These are phyloP conservation scores for Dissoconium aciculare DNA, from an alignment of 2,329 filamentous ascomycete genomes.

Conservation along the genomic window DNA sequence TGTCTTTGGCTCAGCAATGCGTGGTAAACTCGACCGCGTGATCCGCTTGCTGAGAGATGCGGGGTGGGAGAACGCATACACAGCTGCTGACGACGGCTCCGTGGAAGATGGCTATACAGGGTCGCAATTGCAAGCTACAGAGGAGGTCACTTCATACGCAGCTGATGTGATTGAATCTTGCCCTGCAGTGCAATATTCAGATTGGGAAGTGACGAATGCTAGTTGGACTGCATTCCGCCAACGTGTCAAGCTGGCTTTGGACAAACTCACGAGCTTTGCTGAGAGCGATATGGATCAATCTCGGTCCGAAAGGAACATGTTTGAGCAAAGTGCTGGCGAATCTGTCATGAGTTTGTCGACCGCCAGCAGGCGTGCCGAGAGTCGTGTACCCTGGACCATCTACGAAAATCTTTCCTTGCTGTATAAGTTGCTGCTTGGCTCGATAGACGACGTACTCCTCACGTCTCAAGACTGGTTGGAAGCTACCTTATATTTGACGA, in stretches of 20 bases:
- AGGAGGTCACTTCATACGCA: constrained; percentile 54
- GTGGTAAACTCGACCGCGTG: constrained; percentile 56
- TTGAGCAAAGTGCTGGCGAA: constrained; percentile 9
- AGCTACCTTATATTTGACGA: constrained; percentile 64
- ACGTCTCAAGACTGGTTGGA: constrained; percentile 85
- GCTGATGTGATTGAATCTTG: constrained; percentile 57
- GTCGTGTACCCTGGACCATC: constrained; percentile 75
- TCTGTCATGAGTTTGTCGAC: constrained; percentile 47
- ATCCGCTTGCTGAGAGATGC: constrained; percentile 56
- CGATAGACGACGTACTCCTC: constrained; percentile 57
- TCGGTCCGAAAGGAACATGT: constrained; percentile 20
- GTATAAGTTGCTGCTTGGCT: constrained; percentile 68
- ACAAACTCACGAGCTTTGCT: constrained; percentile 60
- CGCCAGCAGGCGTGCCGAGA: constrained; percentile 60
- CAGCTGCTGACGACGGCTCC: constrained; percentile 41
- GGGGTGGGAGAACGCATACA: constrained; percentile 62
- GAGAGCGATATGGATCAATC: constrained; percentile 47
- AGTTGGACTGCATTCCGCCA: constrained; percentile 78
- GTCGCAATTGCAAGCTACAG: constrained; percentile 61
- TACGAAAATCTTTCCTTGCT: constrained; percentile 71
- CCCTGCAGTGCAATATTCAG: constrained; percentile 47
- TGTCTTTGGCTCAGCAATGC: constrained; percentile 57
- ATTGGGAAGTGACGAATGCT: constrained; percentile 71
- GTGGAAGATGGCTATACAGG: constrained; percentile 56
- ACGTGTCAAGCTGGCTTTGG: constrained; percentile 50